Evolutionary conservation across 2,329 filamentous ascomycete genomes (phyloP), one percentile per base, ranked within the genome.

Genomic region (Aspergillus spinulosporus): DNA sequence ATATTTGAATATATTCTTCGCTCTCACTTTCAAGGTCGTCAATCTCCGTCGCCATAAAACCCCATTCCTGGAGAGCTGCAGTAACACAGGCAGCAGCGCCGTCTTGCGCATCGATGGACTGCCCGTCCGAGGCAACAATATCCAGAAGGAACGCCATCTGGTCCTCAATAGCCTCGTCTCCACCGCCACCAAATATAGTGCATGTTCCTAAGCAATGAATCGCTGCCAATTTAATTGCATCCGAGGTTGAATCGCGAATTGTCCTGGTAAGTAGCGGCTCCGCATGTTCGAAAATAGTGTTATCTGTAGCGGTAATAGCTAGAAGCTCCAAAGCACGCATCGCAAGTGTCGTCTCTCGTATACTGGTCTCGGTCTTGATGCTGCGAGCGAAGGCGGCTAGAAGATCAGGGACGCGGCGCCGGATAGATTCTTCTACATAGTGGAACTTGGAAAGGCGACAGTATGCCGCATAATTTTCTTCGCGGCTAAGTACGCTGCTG

Each of bases 101-200:
- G 66, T 96, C 90, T 36, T 82, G 79, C 0, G 90, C 89, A 4
- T 85, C 84, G 43, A 93, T 80, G 2, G 81, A 84, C 40, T 88
- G 81, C 2, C 92, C 92, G 63, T 96, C 91, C 5, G 87, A 90
- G 58, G 90, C 86, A 14, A 92, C 78, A 49, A 96, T 90, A 57
- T 92, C 88, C 9, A 93, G 75, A 29, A 93, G 76, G 62, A 88
- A 90, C 2, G 87, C 84, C 79, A 95, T 88, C 46, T 89, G 78
- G 34, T 92, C 87, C 40, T 88, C 78, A 0, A 86, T 84, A 15
- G 86, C 87, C 32, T 87, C 84, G 31, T 84, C 81, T 4, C 84
- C 82, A 1, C 88, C 89, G 1, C 90, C 90, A 12, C 88, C 89
- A 64, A 90, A 93, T 63, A 90, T 84, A 1, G 88, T 84, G 26